A percentile compares a stretch with the other conserved stretches of the same genome.
Conservation (phyloP, 1,284 basidiomycete genomes). For the Trametes versicolor region DNA sequence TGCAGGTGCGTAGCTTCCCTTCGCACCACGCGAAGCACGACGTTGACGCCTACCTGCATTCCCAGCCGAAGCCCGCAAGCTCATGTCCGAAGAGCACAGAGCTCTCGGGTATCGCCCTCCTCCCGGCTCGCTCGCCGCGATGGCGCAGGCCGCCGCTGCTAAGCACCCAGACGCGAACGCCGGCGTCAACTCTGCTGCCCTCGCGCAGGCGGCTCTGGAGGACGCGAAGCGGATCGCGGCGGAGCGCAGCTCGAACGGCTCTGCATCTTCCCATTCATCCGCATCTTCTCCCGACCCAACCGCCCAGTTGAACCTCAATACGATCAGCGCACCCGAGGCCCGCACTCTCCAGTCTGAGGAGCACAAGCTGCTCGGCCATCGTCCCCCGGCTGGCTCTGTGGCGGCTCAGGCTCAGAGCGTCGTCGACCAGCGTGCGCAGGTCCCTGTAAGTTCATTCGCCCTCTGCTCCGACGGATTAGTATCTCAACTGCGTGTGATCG, state of each 20-base stretch:
- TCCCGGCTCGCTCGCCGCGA: slow-evolving; percentile 46
- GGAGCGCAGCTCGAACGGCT: background rate
- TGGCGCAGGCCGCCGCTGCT: slow-evolving; percentile 47
- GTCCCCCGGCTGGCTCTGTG: slow-evolving; percentile 41
- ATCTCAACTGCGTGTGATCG: background rate
- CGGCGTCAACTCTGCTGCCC: slow-evolving; percentile 31
- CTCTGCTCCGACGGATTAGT: background rate
- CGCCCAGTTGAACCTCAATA: slow-evolving; percentile 27
- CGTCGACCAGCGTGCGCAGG: slow-evolving; percentile 36
- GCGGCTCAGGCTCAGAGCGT: slow-evolving; percentile 41
- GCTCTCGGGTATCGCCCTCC: slow-evolving; percentile 48
- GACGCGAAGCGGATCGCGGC: slow-evolving; percentile 41
- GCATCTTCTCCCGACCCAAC: slow-evolving; percentile 1
- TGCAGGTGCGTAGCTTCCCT: slow-evolving; percentile 21
- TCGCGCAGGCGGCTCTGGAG: slow-evolving; percentile 37
- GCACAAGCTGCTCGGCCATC: slow-evolving; percentile 43
- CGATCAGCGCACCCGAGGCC: slow-evolving; percentile 35
- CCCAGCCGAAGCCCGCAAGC: slow-evolving; percentile 42
- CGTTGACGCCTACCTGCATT: background rate
- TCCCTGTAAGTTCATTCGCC: slow-evolving; percentile 21
- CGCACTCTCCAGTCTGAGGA: slow-evolving; percentile 42
- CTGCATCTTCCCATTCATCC: background rate
- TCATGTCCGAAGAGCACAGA: slow-evolving; percentile 46
- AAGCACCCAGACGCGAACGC: slow-evolving; percentile 39
- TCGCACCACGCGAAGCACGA: too few relatives aligned